These are phyloP conservation scores for Hansfordia pulvinata DNA, from an alignment of 2,329 filamentous ascomycete species.

Conservation along the genomic window DNA sequence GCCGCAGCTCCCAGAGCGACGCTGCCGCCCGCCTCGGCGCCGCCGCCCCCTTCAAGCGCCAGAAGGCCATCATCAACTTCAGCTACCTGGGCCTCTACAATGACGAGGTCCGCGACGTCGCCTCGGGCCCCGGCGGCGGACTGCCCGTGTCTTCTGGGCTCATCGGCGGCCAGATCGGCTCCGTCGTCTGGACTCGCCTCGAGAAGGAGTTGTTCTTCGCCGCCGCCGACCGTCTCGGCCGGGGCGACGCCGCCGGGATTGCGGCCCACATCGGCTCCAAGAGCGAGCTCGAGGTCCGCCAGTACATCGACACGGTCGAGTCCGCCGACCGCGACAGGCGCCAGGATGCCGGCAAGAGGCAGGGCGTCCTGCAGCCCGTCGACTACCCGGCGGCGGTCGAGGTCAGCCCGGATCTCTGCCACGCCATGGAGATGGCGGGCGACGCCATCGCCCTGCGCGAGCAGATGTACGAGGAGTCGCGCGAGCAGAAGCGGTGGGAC, in stretches of 20 bases:
- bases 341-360: slow-evolving; percentile 12
- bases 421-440: slow-evolving; percentile 53
- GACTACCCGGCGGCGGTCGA: slow-evolving; percentile 64
- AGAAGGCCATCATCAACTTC: slow-evolving; percentile 25
- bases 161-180: slow-evolving; percentile 60
- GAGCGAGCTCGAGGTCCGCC: slow-evolving; percentile 56
- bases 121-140: slow-evolving; percentile 20
- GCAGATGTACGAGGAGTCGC: slow-evolving; percentile 43
- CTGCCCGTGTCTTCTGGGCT: no score
- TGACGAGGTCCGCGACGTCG: slow-evolving; percentile 40
- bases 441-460: slow-evolving; percentile 53
- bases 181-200: slow-evolving; percentile 50
- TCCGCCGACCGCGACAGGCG: slow-evolving; percentile 28
- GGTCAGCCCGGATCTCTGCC: slow-evolving; percentile 50
- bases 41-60: slow-evolving; percentile 28
- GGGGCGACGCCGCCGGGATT: slow-evolving; percentile 47
- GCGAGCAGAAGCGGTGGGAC: slow-evolving; percentile 48
- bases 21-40: slow-evolving; percentile 9
- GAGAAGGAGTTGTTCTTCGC: slow-evolving; percentile 65
- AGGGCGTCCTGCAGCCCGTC: slow-evolving; percentile 24
- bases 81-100: slow-evolving; percentile 41
- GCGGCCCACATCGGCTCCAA: slow-evolving; percentile 55
- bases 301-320: slow-evolving; percentile 53
- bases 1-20: slow-evolving; percentile 6
- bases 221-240: slow-evolving; percentile 49